phyloP scores from a whole-genome alignment of 2,329 filamentous ascomycete genomes.

The Acarospora socialis region DNA sequence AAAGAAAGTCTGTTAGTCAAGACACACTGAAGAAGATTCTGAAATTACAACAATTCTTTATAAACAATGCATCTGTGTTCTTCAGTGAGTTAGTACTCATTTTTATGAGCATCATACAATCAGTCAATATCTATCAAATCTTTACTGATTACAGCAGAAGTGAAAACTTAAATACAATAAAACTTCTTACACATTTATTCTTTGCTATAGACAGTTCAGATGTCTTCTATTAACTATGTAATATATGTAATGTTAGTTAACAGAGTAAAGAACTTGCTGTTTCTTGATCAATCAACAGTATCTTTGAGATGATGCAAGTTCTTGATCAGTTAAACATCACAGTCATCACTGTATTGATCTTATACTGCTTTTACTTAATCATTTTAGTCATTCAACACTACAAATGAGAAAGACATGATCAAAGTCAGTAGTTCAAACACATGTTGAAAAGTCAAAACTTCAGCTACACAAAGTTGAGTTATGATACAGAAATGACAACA shows the following conservation, averaged over 20 bases:
- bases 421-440: not conserved
- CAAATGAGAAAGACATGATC: not conserved
- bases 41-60: not conserved
- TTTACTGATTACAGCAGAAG: conserved; percentile 1
- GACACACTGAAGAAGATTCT: not conserved
- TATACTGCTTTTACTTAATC: conserved; percentile 1
- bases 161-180: not conserved
- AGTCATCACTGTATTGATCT: not conserved
- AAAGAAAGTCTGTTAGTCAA: not conserved
- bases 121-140: conserved; percentile 2
- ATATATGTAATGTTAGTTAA: not conserved
- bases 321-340: conserved; percentile 1
- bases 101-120: not conserved
- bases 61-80: not conserved
- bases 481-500: not conserved
- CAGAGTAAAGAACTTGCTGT: not conserved
- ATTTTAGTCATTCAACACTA: not conserved
- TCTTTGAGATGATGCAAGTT: not conserved
- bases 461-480: not conserved
- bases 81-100: not conserved
- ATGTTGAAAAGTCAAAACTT: not conserved
- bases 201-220: conserved; percentile 2
- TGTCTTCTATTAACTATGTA: not conserved
- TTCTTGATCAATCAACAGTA: not conserved
- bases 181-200: conserved; percentile 1